A percentile compares a stretch with the other conserved stretches of the same genome.
These are phyloP conservation scores for Melanopsichium pennsylvanicum DNA, from an alignment of 1,284 basidiomycete genomes.

Conservation along the genomic window DNA sequence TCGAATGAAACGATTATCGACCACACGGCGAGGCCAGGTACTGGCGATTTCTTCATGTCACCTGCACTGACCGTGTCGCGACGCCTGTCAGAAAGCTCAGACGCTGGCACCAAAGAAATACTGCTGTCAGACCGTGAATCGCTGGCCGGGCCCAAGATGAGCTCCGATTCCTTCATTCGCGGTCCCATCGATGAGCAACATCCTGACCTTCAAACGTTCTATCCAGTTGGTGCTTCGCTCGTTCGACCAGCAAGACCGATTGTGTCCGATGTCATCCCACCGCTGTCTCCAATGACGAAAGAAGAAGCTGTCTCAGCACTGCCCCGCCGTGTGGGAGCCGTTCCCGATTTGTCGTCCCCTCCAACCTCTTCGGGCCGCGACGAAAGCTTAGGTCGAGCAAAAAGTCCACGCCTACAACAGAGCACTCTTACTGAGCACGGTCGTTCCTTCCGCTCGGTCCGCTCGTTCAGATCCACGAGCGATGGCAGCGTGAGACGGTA, in stretches of 20 bases:
- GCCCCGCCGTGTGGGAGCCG: conserved; percentile 11
- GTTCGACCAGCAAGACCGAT: neutral
- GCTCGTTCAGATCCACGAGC: conserved; percentile 18
- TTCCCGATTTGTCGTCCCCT: conserved; percentile 7
- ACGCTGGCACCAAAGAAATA: conserved; percentile 24
- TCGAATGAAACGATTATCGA: neutral
- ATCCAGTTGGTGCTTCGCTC: conserved; percentile 1
- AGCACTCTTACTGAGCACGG: neutral
- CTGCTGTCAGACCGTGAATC: conserved; percentile 26
- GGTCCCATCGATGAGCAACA: conserved; percentile 14
- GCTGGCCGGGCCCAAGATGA: conserved; percentile 1
- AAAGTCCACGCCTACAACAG: neutral
- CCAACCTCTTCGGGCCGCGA: neutral
- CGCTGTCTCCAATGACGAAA: conserved; percentile 10
- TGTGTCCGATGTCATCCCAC: neutral
- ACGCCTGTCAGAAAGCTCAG: conserved; percentile 14
- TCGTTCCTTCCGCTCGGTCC: conserved; percentile 15
- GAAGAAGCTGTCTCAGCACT: neutral
- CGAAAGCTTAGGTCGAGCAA: neutral
- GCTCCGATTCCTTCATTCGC: conserved; percentile 7
- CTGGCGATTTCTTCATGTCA: conserved; percentile 2
- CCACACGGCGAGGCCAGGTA: too few species aligned
- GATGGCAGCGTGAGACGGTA: conserved; percentile 9
- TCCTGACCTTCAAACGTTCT: conserved; percentile 16
- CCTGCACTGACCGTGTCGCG: conserved; percentile 1